Percentiles rank a stretch among this genome's conserved stretches.
phyloP scores from a whole-genome alignment of 2,329 filamentous ascomycete genomes.

The Emericellopsis cladophorae region DNA sequence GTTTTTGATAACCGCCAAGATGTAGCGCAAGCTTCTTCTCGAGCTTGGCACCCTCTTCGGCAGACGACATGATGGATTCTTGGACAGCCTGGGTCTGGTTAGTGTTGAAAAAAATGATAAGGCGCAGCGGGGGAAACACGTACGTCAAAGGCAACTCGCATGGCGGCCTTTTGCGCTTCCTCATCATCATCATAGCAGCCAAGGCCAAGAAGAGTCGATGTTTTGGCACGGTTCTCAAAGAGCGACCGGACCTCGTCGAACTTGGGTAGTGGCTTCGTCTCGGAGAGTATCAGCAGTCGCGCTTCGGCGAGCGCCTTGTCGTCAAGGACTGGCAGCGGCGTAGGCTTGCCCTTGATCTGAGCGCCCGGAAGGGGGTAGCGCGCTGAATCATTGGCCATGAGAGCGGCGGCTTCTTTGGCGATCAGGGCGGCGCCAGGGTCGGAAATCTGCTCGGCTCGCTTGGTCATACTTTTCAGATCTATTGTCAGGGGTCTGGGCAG shows the following conservation, averaged over 20 bases:
- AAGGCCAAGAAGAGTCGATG: conserved; percentile 60
- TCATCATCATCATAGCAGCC: conserved; percentile 70
- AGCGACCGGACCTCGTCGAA: conserved; percentile 37
- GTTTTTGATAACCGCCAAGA: conserved; percentile 81
- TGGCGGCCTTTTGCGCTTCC: conserved; percentile 48
- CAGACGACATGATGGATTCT: conserved; percentile 58
- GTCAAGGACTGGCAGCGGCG: conserved; percentile 49
- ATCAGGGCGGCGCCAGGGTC: conserved; percentile 59
- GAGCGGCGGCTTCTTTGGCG: conserved; percentile 60
- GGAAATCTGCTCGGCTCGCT: conserved; percentile 43
- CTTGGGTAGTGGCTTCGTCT: conserved; percentile 40
- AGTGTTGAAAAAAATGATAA: background rate
- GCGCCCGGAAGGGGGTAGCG: conserved; percentile 60
- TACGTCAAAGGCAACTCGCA: conserved; percentile 65
- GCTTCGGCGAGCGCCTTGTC: conserved; percentile 65
- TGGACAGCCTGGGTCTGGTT: conserved; percentile 45
- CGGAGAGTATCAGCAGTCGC: conserved; percentile 61
- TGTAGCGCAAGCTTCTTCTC: conserved; percentile 88
- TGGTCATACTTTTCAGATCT: conserved; percentile 56
- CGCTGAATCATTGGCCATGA: conserved; percentile 72
- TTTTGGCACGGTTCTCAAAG: conserved; percentile 40
- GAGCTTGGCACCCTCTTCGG: conserved; percentile 71
- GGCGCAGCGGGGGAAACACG: conserved; percentile 15
- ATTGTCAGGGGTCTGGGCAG: conserved; percentile 67
- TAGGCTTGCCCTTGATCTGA: conserved; percentile 49